Base-by-base conservation (phyloP, 1,139 yeast genomes). In the Scheffersomyces quercinus region DNA sequence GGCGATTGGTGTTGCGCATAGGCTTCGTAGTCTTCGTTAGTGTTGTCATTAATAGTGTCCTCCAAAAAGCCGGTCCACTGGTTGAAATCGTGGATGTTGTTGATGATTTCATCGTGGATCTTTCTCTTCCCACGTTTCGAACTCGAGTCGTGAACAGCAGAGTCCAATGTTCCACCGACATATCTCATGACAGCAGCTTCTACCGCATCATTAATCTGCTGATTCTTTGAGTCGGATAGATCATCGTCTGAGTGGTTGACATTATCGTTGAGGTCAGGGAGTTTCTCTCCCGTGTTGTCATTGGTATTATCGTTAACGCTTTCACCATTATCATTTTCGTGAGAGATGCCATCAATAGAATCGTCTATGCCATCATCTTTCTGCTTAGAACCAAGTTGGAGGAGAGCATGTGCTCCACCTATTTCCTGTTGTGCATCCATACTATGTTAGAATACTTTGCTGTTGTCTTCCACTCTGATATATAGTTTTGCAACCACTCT, bases 111-210 rank as follows among this genome's bases (percentile, higher is more conserved):
- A 29, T 55, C 58, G 33, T 51, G 53, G 34, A 38, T 39, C 13
- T 47, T 41, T 7, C 52, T 37, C 24, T 51, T 49, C 26, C 36
- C 44, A 15, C 34, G 14, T 10, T 36, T 39, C 35, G 38, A 9
- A 9, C 28, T 24, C 8, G 33, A 12, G n/a, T 36, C 34, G 24
- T 41, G 40, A 38, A 15, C 48, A 28, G 43, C 48, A 16, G 62
- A 58, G 29, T 74, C 79, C 39, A 81, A 63, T 1, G 82, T 75
- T 5, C 82, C 83, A 12, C 86, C 87, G 8, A 85, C 91, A 52
- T 79, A 79, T 45, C 80, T 75, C 81, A 85, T 73, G 30, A 85
- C 88, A 0, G 89, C 91, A n/a, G 86, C 90, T 53, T 81, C 86
- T 5, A 81, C 86, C 3, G 82, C 81, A 52, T 76, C 81, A 44